phyloP scores from a whole-genome alignment of 2,329 filamentous ascomycete species.

The Spiromastix sp. region DNA sequence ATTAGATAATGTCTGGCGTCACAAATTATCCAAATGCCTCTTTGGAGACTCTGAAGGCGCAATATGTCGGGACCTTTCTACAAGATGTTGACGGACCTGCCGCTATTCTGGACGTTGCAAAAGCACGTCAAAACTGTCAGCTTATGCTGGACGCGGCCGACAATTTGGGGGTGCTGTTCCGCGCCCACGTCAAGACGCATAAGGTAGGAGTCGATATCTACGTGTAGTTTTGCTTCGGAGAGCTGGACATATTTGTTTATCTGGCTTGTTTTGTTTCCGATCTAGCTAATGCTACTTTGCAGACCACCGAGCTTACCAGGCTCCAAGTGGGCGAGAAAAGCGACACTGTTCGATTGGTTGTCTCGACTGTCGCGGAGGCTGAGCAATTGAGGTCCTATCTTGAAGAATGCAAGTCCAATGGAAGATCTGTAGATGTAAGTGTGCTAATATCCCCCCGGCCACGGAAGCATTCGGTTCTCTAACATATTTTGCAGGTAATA shows the following conservation, averaged over 20 bases:
- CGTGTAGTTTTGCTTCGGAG: no score
- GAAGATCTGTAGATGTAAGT: conserved; percentile 46
- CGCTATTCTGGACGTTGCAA: conserved; percentile 56
- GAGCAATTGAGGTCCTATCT: conserved; percentile 55
- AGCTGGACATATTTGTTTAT: background rate
- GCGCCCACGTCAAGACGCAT: conserved; percentile 72
- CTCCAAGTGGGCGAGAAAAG: conserved; percentile 55
- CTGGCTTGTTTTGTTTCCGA: background rate
- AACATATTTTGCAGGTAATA: conserved; percentile 34
- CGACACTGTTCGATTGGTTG: conserved; percentile 49
- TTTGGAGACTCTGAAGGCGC: conserved; percentile 8
- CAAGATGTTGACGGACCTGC: conserved; percentile 53
- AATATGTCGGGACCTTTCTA: conserved; percentile 50
- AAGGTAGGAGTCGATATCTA: conserved; percentile 33
- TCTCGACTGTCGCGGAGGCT: conserved; percentile 62
- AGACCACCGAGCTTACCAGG: conserved; percentile 53
- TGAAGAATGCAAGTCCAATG: conserved; percentile 44
- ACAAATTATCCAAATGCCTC: conserved; percentile 11
- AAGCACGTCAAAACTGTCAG: conserved; percentile 55
- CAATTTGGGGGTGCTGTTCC: conserved; percentile 52
- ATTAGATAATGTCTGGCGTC: conserved; percentile 11
- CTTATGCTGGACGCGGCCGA: conserved; percentile 59
- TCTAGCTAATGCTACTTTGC: conserved; percentile 3
- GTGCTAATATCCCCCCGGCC: no score
- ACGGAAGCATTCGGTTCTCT: background rate